phyloP scores from a whole-genome alignment of 345 rosid species.

The Eucalyptus paniculata region DNA sequence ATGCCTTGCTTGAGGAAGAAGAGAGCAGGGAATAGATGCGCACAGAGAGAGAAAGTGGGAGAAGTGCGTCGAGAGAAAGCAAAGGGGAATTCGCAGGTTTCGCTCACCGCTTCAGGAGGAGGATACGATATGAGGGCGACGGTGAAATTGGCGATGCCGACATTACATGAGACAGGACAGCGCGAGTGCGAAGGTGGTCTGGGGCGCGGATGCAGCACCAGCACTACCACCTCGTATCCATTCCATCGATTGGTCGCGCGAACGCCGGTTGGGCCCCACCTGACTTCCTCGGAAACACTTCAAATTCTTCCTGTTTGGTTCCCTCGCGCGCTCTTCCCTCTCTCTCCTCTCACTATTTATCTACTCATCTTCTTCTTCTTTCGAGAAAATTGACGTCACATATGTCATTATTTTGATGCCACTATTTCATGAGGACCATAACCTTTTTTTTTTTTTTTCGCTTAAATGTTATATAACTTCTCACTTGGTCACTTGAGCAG shows the following conservation, averaged over 20 bases:
- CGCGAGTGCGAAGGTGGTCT: background rate
- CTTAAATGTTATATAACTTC: too few species aligned
- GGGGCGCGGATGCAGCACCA: background rate
- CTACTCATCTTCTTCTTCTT: background rate
- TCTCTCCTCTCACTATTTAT: background rate
- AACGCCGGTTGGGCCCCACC: background rate
- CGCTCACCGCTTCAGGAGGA: background rate
- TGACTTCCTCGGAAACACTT: background rate
- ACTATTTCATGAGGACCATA: too few species aligned
- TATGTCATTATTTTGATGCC: too few species aligned
- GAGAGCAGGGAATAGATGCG: background rate
- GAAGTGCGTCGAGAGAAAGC: background rate
- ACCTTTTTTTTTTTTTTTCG: too few species aligned
- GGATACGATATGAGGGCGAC: background rate
- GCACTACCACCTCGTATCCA: background rate
- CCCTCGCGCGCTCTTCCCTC: background rate
- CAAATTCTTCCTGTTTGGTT: background rate
- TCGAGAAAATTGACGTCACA: background rate
- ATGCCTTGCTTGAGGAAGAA: background rate
- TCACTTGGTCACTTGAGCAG: too few species aligned
- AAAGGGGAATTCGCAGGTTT: background rate
- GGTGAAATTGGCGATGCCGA: background rate
- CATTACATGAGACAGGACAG: background rate
- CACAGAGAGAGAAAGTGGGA: background rate
- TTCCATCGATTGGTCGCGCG: background rate